Conservation (phyloP, 1,284 basidiomycete genomes). For the Phaffia rhodozyma region DNA sequence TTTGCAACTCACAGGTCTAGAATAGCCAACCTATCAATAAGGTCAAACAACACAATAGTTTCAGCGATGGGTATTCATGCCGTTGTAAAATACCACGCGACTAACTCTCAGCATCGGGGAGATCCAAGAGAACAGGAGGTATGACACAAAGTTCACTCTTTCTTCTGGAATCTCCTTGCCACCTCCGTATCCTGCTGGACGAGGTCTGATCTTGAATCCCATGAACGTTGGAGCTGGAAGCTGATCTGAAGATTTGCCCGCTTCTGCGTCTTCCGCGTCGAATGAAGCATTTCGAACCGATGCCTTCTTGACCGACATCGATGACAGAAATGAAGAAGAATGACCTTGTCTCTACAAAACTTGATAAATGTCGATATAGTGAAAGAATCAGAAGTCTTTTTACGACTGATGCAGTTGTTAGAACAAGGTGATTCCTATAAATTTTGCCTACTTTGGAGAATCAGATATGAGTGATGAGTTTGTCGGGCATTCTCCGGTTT, state of each 20-base stretch:
- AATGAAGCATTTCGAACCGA: no score
- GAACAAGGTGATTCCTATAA: no score
- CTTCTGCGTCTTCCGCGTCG: no score
- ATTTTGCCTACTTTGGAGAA: no score
- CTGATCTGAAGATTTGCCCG: background rate
- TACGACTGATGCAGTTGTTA: no score
- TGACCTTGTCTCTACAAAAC: no score
- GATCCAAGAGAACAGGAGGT: constrained; percentile 11
- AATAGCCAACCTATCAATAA: background rate
- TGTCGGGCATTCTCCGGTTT: no score
- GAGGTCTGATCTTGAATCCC: background rate
- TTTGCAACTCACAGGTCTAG: background rate
- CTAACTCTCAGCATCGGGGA: constrained; percentile 10
- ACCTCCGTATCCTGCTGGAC: constrained; percentile 1
- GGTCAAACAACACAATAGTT: background rate
- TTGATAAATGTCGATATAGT: no score
- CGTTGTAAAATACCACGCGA: background rate
- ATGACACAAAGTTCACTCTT: background rate
- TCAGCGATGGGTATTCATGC: background rate
- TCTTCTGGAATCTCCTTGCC: constrained; percentile 6
- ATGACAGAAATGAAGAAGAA: no score
- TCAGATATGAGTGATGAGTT: no score
- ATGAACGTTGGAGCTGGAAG: background rate
- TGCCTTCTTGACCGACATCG: no score
- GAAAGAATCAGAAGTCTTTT: no score